phyloP scores from a whole-genome alignment of 2,329 filamentous ascomycete genomes.

The Beauveria varroae region DNA sequence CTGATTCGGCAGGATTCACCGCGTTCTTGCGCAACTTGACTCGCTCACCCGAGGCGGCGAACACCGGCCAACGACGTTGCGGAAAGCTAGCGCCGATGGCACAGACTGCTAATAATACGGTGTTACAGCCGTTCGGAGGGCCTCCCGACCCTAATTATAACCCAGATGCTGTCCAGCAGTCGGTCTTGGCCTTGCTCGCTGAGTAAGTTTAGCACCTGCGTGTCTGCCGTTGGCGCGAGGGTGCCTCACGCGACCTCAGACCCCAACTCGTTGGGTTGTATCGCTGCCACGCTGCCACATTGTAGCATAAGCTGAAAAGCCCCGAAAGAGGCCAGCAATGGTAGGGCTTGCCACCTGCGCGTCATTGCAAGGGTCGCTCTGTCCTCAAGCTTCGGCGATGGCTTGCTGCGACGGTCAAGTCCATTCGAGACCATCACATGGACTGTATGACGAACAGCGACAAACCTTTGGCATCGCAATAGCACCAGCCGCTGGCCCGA shows the following conservation, averaged over 20 bases:
- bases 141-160: too few species aligned
- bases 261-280: neutral
- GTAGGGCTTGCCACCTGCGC: neutral
- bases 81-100: neutral
- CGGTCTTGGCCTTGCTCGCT: too few species aligned
- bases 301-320: neutral
- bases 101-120: neutral
- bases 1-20: neutral
- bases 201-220: neutral
- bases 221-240: neutral
- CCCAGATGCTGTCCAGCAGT: too few species aligned
- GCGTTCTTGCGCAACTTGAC: neutral
- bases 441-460: neutral
- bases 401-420: neutral
- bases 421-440: neutral
- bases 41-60: neutral
- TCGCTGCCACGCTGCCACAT: neutral
- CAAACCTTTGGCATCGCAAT: neutral
- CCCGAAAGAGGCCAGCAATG: neutral
- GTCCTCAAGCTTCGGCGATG: neutral
- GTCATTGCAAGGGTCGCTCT: neutral
- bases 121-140: too few species aligned
- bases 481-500: neutral
- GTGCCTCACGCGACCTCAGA: neutral
- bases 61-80: neutral